Percentiles rank a stretch among this genome's conserved stretches.
Conservation (phyloP, 78 protist genomes). For the Dictyostelium citrinum region DNA sequence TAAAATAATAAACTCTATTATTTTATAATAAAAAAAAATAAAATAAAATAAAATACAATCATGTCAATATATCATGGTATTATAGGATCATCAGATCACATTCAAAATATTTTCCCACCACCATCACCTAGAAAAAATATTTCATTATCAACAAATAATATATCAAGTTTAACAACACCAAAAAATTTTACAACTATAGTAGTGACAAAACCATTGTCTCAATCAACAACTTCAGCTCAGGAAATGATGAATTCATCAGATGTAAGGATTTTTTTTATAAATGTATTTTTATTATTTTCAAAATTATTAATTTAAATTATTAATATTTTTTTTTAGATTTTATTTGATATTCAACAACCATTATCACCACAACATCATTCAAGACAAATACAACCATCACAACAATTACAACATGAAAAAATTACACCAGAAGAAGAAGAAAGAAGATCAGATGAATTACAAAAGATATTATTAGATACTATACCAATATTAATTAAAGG, state of each 20-base stretch:
- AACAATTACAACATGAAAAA: background rate
- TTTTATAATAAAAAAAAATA: background rate
- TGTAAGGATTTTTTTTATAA: background rate
- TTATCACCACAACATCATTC: background rate
- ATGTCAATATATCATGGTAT: constrained; percentile 19
- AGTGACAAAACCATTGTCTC: background rate
- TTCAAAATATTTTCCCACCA: background rate
- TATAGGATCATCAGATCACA: constrained; percentile 6
- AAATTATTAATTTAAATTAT: background rate
- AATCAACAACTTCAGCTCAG: background rate
- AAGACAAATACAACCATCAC: background rate
- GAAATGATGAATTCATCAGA: background rate
- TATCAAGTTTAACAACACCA: background rate
- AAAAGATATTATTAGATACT: constrained; percentile 6
- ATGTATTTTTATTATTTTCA: too few relatives aligned
- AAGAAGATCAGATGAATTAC: constrained; percentile 36
- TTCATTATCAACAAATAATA: background rate
- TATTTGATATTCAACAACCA: background rate
- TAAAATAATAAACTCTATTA: background rate
- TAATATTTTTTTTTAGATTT: background rate
- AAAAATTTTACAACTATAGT: background rate
- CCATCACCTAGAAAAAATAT: background rate
- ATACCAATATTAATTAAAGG: constrained; percentile 50
- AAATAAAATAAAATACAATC: background rate
- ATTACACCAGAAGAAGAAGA: constrained; percentile 42